Base-by-base conservation (phyloP, 495 filamentous ascomycete genomes). In the Poronia punctata region DNA sequence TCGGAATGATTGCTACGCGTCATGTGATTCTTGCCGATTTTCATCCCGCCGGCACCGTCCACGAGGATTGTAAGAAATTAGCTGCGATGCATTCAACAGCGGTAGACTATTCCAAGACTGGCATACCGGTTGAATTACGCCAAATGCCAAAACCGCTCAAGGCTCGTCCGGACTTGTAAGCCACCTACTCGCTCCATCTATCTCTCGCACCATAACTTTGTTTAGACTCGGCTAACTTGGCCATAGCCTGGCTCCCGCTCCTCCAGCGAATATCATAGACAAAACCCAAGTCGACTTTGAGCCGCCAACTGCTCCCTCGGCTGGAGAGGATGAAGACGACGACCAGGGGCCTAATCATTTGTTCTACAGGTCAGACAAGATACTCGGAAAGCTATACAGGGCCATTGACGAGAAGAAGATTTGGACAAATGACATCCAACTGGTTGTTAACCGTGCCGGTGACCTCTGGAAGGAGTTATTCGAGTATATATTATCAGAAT, bases 61-160 rank as follows among this genome's bases (percentile, higher is more conserved):
- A 84, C 43, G 43, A 48, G 0, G 65, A 76, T 21, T 90, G 85
- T 40, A 57, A 77, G 11, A 60, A 57, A 9, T 65, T 93, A 1
- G 84, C 87, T 3, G 66, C 75, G 38, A 58, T 92, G 53, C 79
- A 82, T 38, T 92, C 86, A 0, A 80, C 68, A 0, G 86, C 83
- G 0, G 87, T 94, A 1, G 86, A 94, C 56, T 94, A 82, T 48
- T 84, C 80, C 2, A 92, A 94, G 54, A 80, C 82, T 0, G 87
- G 87, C 0, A 74, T 78, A 19, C 71, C 80, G 0, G 85, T 88
- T 12, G 53, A 69, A 37, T 20, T 65, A n/a, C 36, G 16, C 0
- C 41, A 56, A 16, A 40, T 70, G 11, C 24, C 42, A 60, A 49
- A 19, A 25, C 20, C 12, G 27, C 38, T 0, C 30, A 14, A 32